Evolutionary conservation across 148 eudicot species (phyloP).

Genomic region (Polygonum maritimum): DNA sequence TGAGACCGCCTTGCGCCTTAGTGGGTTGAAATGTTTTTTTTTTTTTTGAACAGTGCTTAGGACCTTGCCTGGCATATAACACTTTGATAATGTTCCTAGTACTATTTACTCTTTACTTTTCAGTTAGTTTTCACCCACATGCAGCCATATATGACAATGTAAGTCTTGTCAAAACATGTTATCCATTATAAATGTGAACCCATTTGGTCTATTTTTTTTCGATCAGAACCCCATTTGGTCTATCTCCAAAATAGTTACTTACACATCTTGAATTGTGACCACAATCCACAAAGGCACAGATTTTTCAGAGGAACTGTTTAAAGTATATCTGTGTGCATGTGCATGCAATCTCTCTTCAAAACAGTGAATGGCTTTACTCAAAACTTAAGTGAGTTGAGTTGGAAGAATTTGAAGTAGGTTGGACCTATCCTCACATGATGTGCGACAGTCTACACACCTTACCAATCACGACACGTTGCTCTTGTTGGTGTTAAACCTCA

Average conservation of each 20-base stretch:
- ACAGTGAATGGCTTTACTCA: neutral
- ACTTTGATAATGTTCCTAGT: no score
- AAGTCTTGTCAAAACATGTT: neutral
- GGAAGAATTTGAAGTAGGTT: neutral
- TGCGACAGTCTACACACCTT: neutral
- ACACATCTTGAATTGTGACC: neutral
- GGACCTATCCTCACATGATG: neutral
- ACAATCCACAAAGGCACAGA: neutral
- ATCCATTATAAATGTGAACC: neutral
- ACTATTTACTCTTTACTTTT: no score
- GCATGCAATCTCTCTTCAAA: neutral
- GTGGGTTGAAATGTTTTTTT: no score
- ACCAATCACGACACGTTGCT: neutral
- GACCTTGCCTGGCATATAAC: no score
- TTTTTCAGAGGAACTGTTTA: neutral
- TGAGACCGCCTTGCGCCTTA: no score
- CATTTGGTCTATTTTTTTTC: no score
- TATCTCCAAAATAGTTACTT: neutral
- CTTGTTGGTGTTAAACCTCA: neutral
- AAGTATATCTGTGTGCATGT: neutral
- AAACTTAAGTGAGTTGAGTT: neutral
- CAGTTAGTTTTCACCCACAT: no score
- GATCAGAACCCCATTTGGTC: no score
- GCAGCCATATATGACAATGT: no score
- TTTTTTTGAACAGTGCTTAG: no score